Base-by-base conservation (phyloP, 2,329 filamentous ascomycete species). In the Teratosphaeriaceae sp. region DNA sequence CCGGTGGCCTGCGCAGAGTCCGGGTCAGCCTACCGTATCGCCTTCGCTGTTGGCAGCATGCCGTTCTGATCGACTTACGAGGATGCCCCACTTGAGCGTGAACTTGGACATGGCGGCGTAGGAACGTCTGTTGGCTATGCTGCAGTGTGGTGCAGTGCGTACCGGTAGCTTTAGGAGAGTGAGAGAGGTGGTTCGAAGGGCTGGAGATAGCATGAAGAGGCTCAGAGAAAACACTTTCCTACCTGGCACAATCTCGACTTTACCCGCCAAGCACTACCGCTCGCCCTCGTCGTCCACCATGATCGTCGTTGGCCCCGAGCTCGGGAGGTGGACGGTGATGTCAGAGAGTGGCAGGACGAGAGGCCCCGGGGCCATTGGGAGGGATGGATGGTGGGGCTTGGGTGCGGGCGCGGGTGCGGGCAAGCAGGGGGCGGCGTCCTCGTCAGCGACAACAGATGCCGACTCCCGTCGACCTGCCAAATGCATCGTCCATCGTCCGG, bases 1-100 rank as follows among this genome's bases (percentile, higher is more conserved):
- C 70, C 70, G 2, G 70, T 72, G 8, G 69, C 70, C 31, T 34
- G 27, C n/a, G n/a, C n/a, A n/a, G n/a, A n/a, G n/a, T n/a, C n/a
- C n/a, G n/a, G n/a, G n/a, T n/a, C n/a, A n/a, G n/a, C n/a, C n/a
- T n/a, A n/a, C n/a, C n/a, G n/a, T n/a, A n/a, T n/a, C n/a, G n/a
- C n/a, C n/a, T n/a, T n/a, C n/a, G n/a, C n/a, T n/a, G n/a, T n/a
- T n/a, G n/a, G n/a, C n/a, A n/a, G n/a, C n/a, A n/a, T 27, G 31
- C 31, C 12, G 6, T 33, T 33, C 8, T 5, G 18, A 19, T 7
- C 31, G 15, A 34, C 31, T 34, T 20, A 34, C 31, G 20, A 73
- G 64, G 47, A 73, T 73, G 39, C 70, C 60, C 60, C 60, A 62
- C 52, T 59, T 61, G 42, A 62, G 49, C 38, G 60, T 54, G 47